Percentiles rank a stretch among this genome's conserved stretches.
Evolutionary conservation across 768 basidiomycete species (phyloP).

Genomic region (Ramaria sp.): DNA sequence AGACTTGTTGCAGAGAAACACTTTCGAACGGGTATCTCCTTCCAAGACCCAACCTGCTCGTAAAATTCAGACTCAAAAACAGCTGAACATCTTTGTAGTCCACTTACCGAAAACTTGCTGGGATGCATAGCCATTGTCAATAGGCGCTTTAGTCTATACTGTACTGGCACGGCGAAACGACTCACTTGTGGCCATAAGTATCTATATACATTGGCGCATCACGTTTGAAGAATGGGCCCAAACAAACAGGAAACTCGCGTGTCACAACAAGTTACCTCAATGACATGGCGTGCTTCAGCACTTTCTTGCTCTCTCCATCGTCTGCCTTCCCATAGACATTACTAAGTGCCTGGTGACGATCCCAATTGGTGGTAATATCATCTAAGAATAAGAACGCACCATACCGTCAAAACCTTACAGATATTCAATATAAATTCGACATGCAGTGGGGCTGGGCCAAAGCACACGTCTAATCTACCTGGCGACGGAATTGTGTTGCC

Average conservation of each 20-base stretch:
- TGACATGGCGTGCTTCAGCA: conserved; percentile 9
- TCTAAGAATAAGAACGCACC: neutral
- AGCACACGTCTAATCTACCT: neutral
- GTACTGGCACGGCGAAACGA: neutral
- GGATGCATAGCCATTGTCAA: neutral
- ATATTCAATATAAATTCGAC: neutral
- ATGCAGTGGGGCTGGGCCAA: neutral
- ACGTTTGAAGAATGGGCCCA: neutral
- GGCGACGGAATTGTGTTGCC: conserved; percentile 3
- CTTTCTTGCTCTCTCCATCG: conserved; percentile 7
- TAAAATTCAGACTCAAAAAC: neutral
- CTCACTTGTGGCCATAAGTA: conserved; percentile 9
- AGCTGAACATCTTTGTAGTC: neutral
- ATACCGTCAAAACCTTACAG: conserved; percentile 8
- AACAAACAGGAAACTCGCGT: conserved; percentile 1
- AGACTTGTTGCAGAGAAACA: conserved; percentile 9
- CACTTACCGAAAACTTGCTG: conserved; percentile 8
- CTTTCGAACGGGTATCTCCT: conserved; percentile 7
- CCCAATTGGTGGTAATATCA: neutral
- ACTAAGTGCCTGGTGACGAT: neutral
- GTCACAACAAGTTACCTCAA: conserved; percentile 7
- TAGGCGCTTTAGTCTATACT: too few species aligned
- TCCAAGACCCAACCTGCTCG: conserved; percentile 4
- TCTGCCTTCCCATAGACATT: conserved; percentile 5
- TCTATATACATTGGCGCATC: conserved; percentile 4